Conservation (phyloP, 345 rosid species). For the Orychophragmus violaceus region DNA sequence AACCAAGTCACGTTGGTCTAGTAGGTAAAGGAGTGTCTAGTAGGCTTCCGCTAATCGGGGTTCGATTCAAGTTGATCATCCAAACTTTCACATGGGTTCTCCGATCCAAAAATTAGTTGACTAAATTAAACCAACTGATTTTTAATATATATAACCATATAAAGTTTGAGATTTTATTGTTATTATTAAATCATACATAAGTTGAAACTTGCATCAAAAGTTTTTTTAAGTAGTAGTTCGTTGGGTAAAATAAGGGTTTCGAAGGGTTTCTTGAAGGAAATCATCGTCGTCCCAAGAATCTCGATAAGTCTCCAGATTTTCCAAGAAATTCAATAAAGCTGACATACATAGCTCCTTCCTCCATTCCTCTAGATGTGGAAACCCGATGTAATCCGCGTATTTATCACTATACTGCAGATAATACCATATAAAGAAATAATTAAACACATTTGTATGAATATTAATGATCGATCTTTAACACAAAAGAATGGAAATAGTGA, state of each 20-base stretch:
- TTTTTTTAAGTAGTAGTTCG: not conserved
- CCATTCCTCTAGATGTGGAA: slow-evolving; percentile 81
- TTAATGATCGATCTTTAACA: not conserved
- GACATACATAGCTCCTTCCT: slow-evolving; percentile 58
- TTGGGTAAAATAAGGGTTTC: slow-evolving; percentile 62
- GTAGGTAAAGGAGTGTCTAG: too few relatives aligned
- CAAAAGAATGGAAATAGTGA: not conserved
- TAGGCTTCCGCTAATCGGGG: too few relatives aligned
- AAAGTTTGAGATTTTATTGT: not conserved
- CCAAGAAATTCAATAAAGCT: slow-evolving; percentile 36
- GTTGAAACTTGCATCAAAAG: not conserved
- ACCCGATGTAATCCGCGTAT: slow-evolving; percentile 52
- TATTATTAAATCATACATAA: not conserved
- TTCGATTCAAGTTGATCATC: too few relatives aligned
- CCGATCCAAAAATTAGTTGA: too few relatives aligned
- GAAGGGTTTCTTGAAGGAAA: slow-evolving; percentile 60
- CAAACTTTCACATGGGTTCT: too few relatives aligned
- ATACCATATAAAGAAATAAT: not conserved
- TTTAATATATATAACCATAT: not conserved
- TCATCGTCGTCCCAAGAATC: slow-evolving; percentile 75
- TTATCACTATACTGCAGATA: slow-evolving; percentile 58
- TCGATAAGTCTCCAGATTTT: slow-evolving; percentile 53
- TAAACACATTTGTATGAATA: not conserved
- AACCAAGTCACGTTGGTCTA: too few relatives aligned
- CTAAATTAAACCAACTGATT: too few relatives aligned